These are phyloP conservation scores for Xerocomellus intermedius DNA, from an alignment of 768 basidiomycete genomes.

Conservation along the genomic window DNA sequence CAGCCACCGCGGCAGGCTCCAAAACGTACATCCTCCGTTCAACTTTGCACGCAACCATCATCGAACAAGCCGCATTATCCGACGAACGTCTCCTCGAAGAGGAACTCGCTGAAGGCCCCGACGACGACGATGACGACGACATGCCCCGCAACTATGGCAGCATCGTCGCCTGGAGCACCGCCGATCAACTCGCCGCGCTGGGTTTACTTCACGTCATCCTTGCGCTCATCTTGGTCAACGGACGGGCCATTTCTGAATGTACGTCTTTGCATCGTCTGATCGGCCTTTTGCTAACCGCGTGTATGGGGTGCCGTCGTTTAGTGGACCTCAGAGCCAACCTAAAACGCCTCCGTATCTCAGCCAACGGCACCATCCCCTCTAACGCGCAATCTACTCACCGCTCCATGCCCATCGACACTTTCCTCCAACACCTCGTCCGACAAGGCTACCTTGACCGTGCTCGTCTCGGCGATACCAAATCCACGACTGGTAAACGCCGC, in stretches of 20 bases:
- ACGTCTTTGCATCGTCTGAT: slow-evolving; percentile 9
- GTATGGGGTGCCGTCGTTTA: slow-evolving; percentile 27
- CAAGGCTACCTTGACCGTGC: slow-evolving; percentile 80
- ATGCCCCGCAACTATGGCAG: slow-evolving; percentile 57
- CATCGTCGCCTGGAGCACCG: slow-evolving; percentile 68
- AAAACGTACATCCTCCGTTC: slow-evolving; percentile 88
- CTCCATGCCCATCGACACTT: slow-evolving; percentile 58
- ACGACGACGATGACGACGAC: slow-evolving; percentile 48
- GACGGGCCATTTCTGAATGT: slow-evolving; percentile 75
- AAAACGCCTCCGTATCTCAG: slow-evolving; percentile 63
- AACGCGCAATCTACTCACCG: slow-evolving; percentile 50
- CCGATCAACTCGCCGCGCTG: slow-evolving; percentile 63
- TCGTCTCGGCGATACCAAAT: slow-evolving; percentile 49
- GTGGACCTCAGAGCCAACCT: slow-evolving; percentile 73
- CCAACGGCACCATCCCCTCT: slow-evolving; percentile 48
- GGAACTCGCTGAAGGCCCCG: slow-evolving; percentile 49
- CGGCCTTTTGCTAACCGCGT: neutral
- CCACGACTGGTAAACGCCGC: slow-evolving; percentile 51
- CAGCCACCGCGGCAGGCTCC: slow-evolving; percentile 54
- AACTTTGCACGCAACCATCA: slow-evolving; percentile 55
- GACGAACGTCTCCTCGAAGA: slow-evolving; percentile 45
- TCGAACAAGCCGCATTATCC: slow-evolving; percentile 57
- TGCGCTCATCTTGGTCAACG: slow-evolving; percentile 79
- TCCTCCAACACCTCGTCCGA: slow-evolving; percentile 59
- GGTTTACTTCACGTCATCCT: slow-evolving; percentile 83